A percentile compares a stretch with the other conserved stretches of the same genome.
These are phyloP conservation scores for Paramyrothecium roridum DNA, from an alignment of 2,329 filamentous ascomycete genomes.

Conservation along the genomic window DNA sequence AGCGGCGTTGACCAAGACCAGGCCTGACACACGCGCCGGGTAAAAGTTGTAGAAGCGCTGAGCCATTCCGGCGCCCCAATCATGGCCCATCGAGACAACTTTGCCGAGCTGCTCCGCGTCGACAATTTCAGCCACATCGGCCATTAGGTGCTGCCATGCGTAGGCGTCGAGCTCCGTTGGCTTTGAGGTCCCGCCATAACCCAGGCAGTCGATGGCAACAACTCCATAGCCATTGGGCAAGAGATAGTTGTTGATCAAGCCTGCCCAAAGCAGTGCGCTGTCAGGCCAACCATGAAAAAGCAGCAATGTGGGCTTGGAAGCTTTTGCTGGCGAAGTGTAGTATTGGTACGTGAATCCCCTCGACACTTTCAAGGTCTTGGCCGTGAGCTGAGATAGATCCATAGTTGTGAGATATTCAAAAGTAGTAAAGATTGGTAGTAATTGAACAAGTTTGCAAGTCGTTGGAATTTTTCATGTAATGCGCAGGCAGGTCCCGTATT, in stretches of 20 bases:
- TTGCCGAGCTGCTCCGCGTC: slow-evolving; percentile 28
- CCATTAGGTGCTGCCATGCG: slow-evolving; percentile 27
- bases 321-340: slow-evolving; percentile 25
- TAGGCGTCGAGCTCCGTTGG: slow-evolving; percentile 33
- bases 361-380: slow-evolving; percentile 22
- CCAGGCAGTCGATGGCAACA: slow-evolving; percentile 34
- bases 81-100: slow-evolving; percentile 43
- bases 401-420: slow-evolving; percentile 1
- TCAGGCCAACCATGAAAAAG: slow-evolving; percentile 50
- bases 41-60: slow-evolving; percentile 38
- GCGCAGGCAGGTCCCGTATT: too few species aligned
- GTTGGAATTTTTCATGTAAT: too few species aligned
- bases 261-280: slow-evolving; percentile 38
- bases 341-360: slow-evolving; percentile 36
- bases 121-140: slow-evolving; percentile 37
- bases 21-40: slow-evolving; percentile 33
- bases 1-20: slow-evolving; percentile 37
- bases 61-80: slow-evolving; percentile 41
- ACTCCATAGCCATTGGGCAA: slow-evolving; percentile 31
- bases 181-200: slow-evolving; percentile 35
- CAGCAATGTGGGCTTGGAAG: slow-evolving; percentile 27
- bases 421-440: background rate
- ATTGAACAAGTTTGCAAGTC: too few species aligned
- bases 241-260: slow-evolving; percentile 35
- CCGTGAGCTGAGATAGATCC: slow-evolving; percentile 16